Evolutionary conservation across 805 yeast genomes (phyloP).

Genomic region (Ogataea dorogensis): DNA sequence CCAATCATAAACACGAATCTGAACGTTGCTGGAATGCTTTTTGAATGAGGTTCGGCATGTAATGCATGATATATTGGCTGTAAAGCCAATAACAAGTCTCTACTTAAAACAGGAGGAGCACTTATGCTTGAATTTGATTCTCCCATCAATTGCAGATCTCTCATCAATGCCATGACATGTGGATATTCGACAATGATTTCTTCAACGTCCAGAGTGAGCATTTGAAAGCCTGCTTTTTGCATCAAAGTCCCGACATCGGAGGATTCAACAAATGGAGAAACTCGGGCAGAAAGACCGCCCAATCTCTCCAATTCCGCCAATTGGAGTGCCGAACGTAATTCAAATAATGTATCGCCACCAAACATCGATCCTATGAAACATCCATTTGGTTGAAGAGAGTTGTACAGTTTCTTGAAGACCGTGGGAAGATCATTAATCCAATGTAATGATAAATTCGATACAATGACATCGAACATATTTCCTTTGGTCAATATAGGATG

Average conservation of each 20-base stretch:
- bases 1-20: conserved; percentile 82
- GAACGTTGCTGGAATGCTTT: conserved; percentile 74
- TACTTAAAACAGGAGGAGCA: conserved; percentile 42
- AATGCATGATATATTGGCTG: conserved; percentile 69
- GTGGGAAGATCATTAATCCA: conserved; percentile 87
- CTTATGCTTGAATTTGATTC: conserved; percentile 62
- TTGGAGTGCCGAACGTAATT: conserved; percentile 75
- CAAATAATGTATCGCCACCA: conserved; percentile 85
- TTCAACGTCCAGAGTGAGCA: conserved; percentile 81
- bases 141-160: conserved; percentile 79
- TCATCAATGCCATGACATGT: conserved; percentile 60
- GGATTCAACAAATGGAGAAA: conserved; percentile 77
- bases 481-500: conserved; percentile 41
- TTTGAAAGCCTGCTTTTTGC: conserved; percentile 73
- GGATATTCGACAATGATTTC: conserved; percentile 81
- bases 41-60: conserved; percentile 59
- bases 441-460: conserved; percentile 72
- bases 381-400: conserved; percentile 72
- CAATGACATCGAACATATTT: conserved; percentile 59
- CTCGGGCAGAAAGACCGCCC: conserved; percentile 79
- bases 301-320: conserved; percentile 76
- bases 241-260: conserved; percentile 72
- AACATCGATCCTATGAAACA: conserved; percentile 77
- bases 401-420: conserved; percentile 53
- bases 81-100: conserved; percentile 71